These are phyloP conservation scores for Lycium ferocissimum DNA, from an alignment of 257 asterid species.

Conservation along the genomic window DNA sequence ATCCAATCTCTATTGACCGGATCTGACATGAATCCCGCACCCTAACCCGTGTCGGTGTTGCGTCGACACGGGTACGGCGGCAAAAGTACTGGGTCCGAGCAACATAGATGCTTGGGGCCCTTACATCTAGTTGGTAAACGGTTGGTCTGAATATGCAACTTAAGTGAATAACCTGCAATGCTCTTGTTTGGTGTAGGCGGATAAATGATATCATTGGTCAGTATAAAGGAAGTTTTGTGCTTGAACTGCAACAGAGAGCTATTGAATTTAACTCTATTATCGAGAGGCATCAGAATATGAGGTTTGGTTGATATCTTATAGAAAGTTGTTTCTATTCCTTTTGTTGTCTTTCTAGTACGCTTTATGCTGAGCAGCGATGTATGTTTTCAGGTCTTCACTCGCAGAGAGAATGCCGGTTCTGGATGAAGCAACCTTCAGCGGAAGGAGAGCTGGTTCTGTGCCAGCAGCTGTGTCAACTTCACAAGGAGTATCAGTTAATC, in stretches of 20 bases:
- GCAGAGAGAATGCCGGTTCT: constrained; percentile 98
- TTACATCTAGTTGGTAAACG: background rate
- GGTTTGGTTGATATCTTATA: constrained; percentile 51
- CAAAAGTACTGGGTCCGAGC: too few relatives aligned
- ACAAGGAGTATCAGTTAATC: constrained; percentile 66
- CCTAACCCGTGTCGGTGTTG: too few relatives aligned
- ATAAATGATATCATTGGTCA: constrained; percentile 68
- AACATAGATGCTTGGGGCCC: background rate
- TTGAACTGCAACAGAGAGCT: constrained; percentile 99
- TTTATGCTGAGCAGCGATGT: constrained; percentile 26
- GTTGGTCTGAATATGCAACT: background rate
- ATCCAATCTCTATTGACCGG: too few relatives aligned
- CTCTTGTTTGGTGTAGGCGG: constrained; percentile 55
- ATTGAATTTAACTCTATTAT: constrained; percentile 84
- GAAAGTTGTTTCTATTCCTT: constrained; percentile 10
- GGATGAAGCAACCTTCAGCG: constrained; percentile 86
- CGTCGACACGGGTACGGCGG: too few relatives aligned
- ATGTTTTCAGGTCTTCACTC: constrained; percentile 69
- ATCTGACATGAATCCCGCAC: too few relatives aligned
- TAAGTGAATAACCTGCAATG: constrained; percentile 10
- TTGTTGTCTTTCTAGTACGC: background rate
- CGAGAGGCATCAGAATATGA: constrained; percentile 78
- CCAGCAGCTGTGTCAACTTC: constrained; percentile 82
- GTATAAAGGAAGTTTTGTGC: constrained; percentile 88
- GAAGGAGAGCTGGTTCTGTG: constrained; percentile 84